Base-by-base conservation (phyloP, 352 stramenopile species). In the Elongisporangium undulatum region DNA sequence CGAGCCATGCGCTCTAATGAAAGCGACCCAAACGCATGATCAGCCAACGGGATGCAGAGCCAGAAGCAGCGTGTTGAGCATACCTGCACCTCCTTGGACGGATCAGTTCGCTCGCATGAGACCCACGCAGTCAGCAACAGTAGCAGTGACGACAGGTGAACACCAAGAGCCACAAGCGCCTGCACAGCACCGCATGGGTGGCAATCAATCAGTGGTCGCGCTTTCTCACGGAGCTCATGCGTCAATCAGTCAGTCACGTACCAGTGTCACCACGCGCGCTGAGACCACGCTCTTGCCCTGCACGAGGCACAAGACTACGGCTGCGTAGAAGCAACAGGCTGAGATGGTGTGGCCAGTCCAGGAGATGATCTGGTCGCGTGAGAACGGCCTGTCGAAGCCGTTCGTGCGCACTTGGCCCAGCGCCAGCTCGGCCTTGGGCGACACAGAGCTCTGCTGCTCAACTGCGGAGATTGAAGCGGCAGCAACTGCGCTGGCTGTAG, bases 281-380 rank as follows among this genome's bases (percentile, higher is more conserved):
- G 45, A 22, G 22, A 50, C 51, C 9, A 48, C 21, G 26, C 52
- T 41, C 51, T 62, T 45, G 55, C 55, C 34, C 6, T 56, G 15
- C 5, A 63, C 16, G 15, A 74, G 59, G 15, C 85, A 9, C 3
- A 66, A 68, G 13, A 60, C 61, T 2, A 72, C 67, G 0, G 65
- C 81, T 19, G 81, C 66, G 60, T 85, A 89, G 55, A 95, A 88
- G 52, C 75, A 79, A 19, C 77, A 26, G 1, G 82, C 80, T 4
- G 82, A 92, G 13, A 92, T 39, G 29, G 74, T 66, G 55, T 95
- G 86, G 13, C 84, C 82, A 5, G 72, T 58, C 71, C 82, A 92
- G 1, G 82, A 85, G 62, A 92, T 75, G 48, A 90, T 71, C 55
- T 95, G 86, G 56, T 95, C 86, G 17, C 75, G 72, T n/a, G 86